Base-by-base conservation (phyloP, 352 stramenopile species). In the Peronospora tabacina region DNA sequence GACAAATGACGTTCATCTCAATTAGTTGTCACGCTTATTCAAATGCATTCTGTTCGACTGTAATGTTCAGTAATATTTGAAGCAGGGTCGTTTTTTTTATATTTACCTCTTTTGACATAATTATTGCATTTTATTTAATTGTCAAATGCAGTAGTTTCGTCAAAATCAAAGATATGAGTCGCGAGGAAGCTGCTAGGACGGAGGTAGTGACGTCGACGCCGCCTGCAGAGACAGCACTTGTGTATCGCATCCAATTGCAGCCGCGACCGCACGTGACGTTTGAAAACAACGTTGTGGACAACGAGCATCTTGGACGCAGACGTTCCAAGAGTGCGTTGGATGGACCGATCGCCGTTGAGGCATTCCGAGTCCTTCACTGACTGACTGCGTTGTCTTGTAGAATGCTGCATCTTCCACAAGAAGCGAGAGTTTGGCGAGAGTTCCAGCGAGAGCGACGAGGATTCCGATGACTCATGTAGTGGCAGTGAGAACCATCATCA, bases 401-500 rank as follows among this genome's bases (percentile, higher is more conserved):
- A 90, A 54, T 97, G 89, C 70, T 97, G 89, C 59, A 85, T 97
- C 36, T 97, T 95, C 63, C 87, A 96, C 79, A 96, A 96, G 70
- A 90, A 87, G 50, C 75, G 83, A 38, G 68, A 83, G 38, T 97
- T 96, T 53, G 87, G 82, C 15, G 87, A 95, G 63, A 96, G 85
- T 64, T 95, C 85, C 22, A 95, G 85, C 39, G 88, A 96, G 59
- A 96, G 85, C 49, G 78, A 75, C 16, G 83, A 87, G 33, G 82
- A 91, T 50, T 87, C 78, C 38, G 80, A 86, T 45, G 52, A 70
- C 13, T 71, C 70, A 40, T 44, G 46, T 44, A 43, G 41, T 16
- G 36, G 26, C 11, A 26, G 34, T 3, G 54, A 61, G 5, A 43
- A 67, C 33, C 45, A 61, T 30, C 63, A 63, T 45, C 30, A 66